Conservation (phyloP, 2,329 filamentous ascomycete genomes). For the Periconia sp. region DNA sequence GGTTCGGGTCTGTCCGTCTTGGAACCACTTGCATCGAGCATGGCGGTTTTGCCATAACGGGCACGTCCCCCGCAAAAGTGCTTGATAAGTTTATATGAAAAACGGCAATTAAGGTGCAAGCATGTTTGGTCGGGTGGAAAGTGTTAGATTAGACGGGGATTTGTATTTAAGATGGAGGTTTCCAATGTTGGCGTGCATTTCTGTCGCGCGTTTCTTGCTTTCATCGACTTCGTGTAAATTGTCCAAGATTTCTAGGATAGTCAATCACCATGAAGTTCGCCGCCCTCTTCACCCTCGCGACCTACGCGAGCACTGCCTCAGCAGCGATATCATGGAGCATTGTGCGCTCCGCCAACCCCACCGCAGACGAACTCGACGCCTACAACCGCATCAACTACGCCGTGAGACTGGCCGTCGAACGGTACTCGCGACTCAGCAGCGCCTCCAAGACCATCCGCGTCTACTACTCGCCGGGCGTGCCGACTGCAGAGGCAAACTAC, state of each 20-base stretch:
- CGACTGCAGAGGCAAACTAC: slow-evolving; percentile 39
- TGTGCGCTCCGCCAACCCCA: slow-evolving; percentile 28
- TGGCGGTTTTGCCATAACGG: neutral
- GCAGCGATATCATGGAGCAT: slow-evolving; percentile 31
- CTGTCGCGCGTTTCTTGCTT: neutral
- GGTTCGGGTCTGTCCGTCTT: slow-evolving; percentile 1
- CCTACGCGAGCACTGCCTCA: slow-evolving; percentile 21
- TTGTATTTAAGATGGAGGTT: neutral
- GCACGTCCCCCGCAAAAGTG: neutral
- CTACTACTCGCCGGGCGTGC: slow-evolving; percentile 33
- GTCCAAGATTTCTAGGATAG: neutral
- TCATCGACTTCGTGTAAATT: neutral
- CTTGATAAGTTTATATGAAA: neutral
- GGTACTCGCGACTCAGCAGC: slow-evolving; percentile 25
- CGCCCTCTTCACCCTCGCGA: slow-evolving; percentile 17
- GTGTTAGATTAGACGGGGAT: no score
- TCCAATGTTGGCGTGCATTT: neutral
- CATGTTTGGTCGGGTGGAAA: neutral
- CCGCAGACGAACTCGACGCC: slow-evolving; percentile 34
- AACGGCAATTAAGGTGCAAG: neutral
- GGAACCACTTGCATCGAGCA: neutral
- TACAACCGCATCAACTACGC: slow-evolving; percentile 34
- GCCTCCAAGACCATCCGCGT: slow-evolving; percentile 31
- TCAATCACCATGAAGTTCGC: slow-evolving; percentile 23
- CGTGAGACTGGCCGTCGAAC: slow-evolving; percentile 32